Conservation (phyloP, 306 rosid genomes). For the Castanea mollissima region DNA sequence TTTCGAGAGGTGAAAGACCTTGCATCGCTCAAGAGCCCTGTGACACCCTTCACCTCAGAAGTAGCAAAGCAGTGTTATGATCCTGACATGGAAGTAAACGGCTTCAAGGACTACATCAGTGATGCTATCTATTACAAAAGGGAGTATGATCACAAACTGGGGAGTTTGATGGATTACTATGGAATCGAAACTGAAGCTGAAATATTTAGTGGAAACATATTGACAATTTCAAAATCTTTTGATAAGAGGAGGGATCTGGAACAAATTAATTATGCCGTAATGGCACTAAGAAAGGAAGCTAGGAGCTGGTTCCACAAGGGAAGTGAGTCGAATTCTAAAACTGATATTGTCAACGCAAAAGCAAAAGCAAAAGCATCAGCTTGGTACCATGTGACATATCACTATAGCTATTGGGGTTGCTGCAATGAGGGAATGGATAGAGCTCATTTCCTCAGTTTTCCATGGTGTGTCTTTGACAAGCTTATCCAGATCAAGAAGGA, state of each 20-base stretch:
- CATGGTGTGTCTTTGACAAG: constrained; percentile 40
- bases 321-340: background rate
- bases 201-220: constrained; percentile 57
- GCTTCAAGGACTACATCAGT: constrained; percentile 55
- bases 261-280: constrained; percentile 46
- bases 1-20: too few species aligned
- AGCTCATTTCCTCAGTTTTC: constrained; percentile 39
- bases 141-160: constrained; percentile 60
- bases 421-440: constrained; percentile 27
- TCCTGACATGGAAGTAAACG: constrained; percentile 51
- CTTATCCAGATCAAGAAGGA: constrained; percentile 31
- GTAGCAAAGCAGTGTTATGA: constrained; percentile 29
- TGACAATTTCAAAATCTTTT: constrained; percentile 53
- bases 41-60: constrained; percentile 31
- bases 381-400: constrained; percentile 51
- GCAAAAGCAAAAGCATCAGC: constrained; percentile 47
- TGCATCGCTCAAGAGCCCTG: background rate
- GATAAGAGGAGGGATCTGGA: constrained; percentile 51
- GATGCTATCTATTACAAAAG: constrained; percentile 60
- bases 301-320: constrained; percentile 31
- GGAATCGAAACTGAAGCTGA: constrained; percentile 78
- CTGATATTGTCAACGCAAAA: background rate
- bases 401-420: constrained; percentile 34
- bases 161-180: constrained; percentile 64
- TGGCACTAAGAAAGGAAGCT: constrained; percentile 38